Percentiles rank a stretch among this genome's conserved stretches.
phyloP scores from a whole-genome alignment of 257 asterid genomes.

The Solanum virginianum region DNA sequence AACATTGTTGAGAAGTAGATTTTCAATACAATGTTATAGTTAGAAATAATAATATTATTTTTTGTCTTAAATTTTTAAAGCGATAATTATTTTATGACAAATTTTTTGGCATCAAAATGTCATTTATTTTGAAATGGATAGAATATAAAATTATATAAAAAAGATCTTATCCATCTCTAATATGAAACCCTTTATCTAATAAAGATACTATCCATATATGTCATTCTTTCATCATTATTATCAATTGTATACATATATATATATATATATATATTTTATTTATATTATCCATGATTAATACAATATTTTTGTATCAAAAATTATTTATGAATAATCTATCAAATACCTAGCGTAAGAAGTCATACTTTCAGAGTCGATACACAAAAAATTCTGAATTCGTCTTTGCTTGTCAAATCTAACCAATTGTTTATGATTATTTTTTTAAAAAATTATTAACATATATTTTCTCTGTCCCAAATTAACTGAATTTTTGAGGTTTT shows the following conservation, averaged over 20 bases:
- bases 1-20: neutral
- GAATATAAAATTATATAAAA: neutral
- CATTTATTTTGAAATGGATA: rapidly evolving
- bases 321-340: neutral
- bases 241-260: neutral
- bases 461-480: too few relatives aligned
- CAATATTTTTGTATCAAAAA: neutral
- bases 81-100: neutral
- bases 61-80: neutral
- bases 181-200: neutral
- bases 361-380: neutral
- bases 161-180: neutral
- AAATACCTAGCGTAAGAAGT: neutral
- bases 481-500: too few relatives aligned
- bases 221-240: neutral
- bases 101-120: neutral
- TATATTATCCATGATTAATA: neutral
- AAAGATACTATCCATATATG: neutral
- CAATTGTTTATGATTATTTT: neutral
- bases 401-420: neutral
- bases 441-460: neutral
- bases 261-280: neutral
- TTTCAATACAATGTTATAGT: too few relatives aligned
- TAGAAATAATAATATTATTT: too few relatives aligned
- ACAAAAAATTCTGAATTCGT: neutral